Conservation (phyloP, 495 filamentous ascomycete genomes). For the Cercophora samala region DNA sequence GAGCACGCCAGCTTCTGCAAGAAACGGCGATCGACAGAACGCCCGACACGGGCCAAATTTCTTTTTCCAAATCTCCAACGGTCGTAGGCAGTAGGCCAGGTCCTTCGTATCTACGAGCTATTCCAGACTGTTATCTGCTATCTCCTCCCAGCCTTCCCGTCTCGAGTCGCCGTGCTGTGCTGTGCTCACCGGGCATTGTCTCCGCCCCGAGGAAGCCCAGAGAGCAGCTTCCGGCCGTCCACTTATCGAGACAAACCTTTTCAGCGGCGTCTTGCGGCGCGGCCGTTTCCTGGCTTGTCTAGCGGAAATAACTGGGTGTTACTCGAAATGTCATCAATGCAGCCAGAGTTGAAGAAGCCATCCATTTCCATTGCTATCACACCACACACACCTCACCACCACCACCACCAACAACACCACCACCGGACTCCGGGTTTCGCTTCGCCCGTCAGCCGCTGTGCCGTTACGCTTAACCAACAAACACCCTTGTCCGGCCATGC, state of each 20-base stretch:
- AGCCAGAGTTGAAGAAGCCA: background rate
- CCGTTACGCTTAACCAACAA: constrained; percentile 7
- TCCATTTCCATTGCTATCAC: too few relatives aligned
- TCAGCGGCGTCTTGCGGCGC: background rate
- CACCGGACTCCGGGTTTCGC: constrained; percentile 28
- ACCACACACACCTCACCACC: background rate
- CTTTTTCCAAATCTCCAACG: background rate
- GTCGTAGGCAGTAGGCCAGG: background rate
- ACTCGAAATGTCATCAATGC: background rate
- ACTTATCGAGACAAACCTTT: background rate
- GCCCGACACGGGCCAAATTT: background rate
- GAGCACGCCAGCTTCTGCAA: background rate
- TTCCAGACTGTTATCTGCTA: background rate
- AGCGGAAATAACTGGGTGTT: background rate
- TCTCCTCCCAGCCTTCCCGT: background rate
- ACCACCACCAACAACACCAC: constrained; percentile 13
- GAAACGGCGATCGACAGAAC: background rate
- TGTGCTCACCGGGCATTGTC: background rate
- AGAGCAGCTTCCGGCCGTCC: background rate
- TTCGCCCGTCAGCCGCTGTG: constrained; percentile 13
- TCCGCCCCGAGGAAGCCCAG: background rate
- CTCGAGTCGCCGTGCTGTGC: background rate
- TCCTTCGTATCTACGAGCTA: background rate
- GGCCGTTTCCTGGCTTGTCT: background rate
- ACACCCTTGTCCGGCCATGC: background rate